Conservation (phyloP, 1,284 basidiomycete species). For the Kwoniella shivajii region DNA sequence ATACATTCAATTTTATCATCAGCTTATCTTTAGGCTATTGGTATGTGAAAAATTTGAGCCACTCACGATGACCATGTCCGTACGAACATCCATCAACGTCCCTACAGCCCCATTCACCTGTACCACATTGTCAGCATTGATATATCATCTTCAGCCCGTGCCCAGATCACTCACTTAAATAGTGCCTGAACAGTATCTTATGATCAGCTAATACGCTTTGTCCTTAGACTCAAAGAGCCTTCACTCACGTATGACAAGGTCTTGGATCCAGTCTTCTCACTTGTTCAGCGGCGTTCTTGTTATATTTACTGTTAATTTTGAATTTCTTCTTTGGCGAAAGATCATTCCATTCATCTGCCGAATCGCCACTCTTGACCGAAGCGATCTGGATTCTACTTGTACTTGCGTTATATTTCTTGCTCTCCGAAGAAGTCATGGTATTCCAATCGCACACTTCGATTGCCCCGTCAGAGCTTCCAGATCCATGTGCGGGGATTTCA, state of each 20-base stretch:
- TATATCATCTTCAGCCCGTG: too few relatives aligned
- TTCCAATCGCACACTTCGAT: constrained; percentile 9
- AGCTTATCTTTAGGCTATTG: not conserved
- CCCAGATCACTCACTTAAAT: constrained; percentile 21
- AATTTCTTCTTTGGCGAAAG: constrained; percentile 17
- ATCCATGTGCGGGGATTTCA: too few relatives aligned
- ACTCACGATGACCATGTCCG: constrained; percentile 40
- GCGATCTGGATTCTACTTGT: too few relatives aligned
- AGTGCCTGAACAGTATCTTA: constrained; percentile 2
- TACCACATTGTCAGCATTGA: not conserved
- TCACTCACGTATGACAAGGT: constrained; percentile 41
- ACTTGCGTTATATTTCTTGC: not conserved
- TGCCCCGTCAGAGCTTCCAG: not conserved
- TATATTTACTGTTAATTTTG: constrained; percentile 20
- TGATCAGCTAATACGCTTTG: not conserved
- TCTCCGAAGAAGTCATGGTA: not conserved
- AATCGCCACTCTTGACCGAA: not conserved
- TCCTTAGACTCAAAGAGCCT: not conserved
- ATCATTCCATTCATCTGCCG: constrained; percentile 18
- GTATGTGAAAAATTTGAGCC: not conserved
- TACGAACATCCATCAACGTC: constrained; percentile 44
- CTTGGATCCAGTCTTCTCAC: constrained; percentile 31
- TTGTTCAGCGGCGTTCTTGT: constrained; percentile 16
- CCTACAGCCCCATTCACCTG: constrained; percentile 38
- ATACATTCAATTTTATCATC: too few relatives aligned